phyloP scores from a whole-genome alignment of 352 stramenopile genomes.

The Blastocystis sp. region DNA sequence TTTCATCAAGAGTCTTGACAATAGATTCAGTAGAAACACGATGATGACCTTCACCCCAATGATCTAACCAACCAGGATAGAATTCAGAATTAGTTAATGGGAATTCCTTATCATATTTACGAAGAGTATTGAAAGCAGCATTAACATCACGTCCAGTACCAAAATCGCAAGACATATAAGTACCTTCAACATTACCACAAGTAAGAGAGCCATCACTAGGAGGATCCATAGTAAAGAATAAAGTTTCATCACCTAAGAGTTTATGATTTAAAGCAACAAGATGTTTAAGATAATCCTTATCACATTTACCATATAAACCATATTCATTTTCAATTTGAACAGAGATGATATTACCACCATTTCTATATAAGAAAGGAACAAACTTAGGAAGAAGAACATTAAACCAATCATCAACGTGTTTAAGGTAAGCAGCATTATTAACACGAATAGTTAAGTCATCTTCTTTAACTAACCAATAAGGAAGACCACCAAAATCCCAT shows the following conservation, averaged over 20 bases:
- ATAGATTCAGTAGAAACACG: conserved; percentile 35
- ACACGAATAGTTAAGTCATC: conserved; percentile 46
- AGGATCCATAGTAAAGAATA: conserved; percentile 43
- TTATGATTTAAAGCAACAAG: conserved; percentile 38
- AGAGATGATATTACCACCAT: conserved; percentile 50
- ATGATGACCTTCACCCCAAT: conserved; percentile 41
- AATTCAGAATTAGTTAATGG: conserved; percentile 43
- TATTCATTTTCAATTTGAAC: conserved; percentile 56
- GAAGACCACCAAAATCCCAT: conserved; percentile 52
- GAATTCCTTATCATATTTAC: conserved; percentile 33
- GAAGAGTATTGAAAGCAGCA: conserved; percentile 21
- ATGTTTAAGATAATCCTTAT: conserved; percentile 38
- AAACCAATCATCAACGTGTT: conserved; percentile 45
- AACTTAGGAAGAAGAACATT: conserved; percentile 42
- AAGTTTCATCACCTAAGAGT: conserved; percentile 37
- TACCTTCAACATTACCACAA: conserved; percentile 34
- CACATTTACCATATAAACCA: conserved; percentile 39
- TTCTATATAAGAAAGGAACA: conserved; percentile 43
- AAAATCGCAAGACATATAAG: conserved; percentile 40
- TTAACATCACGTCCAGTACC: conserved; percentile 19
- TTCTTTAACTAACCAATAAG: conserved; percentile 47
- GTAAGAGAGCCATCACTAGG: conserved; percentile 6
- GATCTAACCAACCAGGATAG: conserved; percentile 45
- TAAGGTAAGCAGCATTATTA: conserved; percentile 45
- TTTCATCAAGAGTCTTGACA: conserved; percentile 18